phyloP scores from a whole-genome alignment of 2,329 filamentous ascomycete genomes.

The Emericellopsis atlantica region DNA sequence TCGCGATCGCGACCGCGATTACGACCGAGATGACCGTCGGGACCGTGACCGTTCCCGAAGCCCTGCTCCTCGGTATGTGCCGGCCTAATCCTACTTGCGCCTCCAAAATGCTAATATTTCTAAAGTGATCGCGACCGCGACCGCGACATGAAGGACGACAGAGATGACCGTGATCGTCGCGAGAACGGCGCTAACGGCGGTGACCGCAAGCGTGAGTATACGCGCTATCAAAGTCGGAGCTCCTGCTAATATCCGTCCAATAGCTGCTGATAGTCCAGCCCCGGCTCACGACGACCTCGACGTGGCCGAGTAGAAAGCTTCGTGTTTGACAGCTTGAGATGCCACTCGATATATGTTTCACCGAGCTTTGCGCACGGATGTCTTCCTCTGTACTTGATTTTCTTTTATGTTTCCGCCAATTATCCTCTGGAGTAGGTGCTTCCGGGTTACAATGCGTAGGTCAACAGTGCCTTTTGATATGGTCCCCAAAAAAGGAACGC shows the following conservation, averaged over 20 bases:
- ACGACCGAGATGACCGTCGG: constrained; percentile 62
- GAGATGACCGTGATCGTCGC: constrained; percentile 60
- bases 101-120: background rate
- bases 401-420: background rate
- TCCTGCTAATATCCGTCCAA: constrained; percentile 11
- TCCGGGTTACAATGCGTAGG: no score
- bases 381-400: background rate
- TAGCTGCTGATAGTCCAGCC: constrained; percentile 62
- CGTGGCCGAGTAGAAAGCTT: constrained; percentile 58
- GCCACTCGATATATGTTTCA: no score
- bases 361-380: background rate
- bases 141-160: constrained; percentile 48
- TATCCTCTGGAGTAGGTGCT: no score
- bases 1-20: constrained; percentile 63
- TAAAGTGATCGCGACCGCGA: constrained; percentile 27
- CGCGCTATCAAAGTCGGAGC: constrained; percentile 9
- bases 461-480: no score
- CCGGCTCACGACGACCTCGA: constrained; percentile 90
- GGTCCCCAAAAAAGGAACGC: no score
- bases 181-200: constrained; percentile 75
- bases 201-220: constrained; percentile 68
- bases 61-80: constrained; percentile 44
- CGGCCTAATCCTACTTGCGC: background rate
- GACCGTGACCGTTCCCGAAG: constrained; percentile 67
- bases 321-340: background rate